Percentiles rank a stretch among this genome's conserved stretches.
phyloP scores from a whole-genome alignment of 2,329 filamentous ascomycete species.

The Aureobasidium sp. region DNA sequence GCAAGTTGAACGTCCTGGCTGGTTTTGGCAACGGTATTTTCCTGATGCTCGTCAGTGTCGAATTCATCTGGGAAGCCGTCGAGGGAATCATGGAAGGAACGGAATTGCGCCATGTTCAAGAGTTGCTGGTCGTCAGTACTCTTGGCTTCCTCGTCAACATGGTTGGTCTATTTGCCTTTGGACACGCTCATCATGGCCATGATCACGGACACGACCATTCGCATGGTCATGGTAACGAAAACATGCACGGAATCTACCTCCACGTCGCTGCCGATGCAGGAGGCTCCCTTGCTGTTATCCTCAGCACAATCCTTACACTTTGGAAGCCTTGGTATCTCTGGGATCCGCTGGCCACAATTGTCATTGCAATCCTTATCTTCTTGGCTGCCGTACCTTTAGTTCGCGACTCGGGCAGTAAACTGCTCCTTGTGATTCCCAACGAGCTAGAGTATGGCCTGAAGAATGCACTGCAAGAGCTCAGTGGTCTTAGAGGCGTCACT shows the following conservation, averaged over 20 bases:
- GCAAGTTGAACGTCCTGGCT: conserved; percentile 92
- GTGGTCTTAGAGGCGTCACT: conserved; percentile 73
- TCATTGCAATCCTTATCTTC: conserved; percentile 90
- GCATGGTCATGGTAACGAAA: conserved; percentile 77
- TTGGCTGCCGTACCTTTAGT: conserved; percentile 86
- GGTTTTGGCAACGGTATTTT: conserved; percentile 96
- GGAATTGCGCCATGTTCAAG: conserved; percentile 74
- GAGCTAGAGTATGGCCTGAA: conserved; percentile 82
- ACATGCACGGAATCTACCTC: conserved; percentile 96
- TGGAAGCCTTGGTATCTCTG: conserved; percentile 87
- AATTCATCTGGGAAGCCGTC: conserved; percentile 91
- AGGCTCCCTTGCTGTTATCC: conserved; percentile 88
- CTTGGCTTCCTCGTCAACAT: conserved; percentile 85
- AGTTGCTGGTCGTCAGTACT: conserved; percentile 82
- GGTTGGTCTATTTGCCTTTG: conserved; percentile 82
- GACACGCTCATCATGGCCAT: conserved; percentile 45
- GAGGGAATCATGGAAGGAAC: conserved; percentile 79
- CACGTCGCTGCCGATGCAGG: conserved; percentile 93
- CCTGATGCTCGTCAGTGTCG: conserved; percentile 87
- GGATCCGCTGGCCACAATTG: conserved; percentile 87
- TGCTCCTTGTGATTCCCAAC: conserved; percentile 78
- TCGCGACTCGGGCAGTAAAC: conserved; percentile 69
- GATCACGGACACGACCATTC: conserved; percentile 50
- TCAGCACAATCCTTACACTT: conserved; percentile 81
- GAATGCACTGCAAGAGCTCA: conserved; percentile 76